A percentile compares a stretch with the other conserved stretches of the same genome.
These are phyloP conservation scores for Hortiboletus campestris DNA, from an alignment of 768 basidiomycete species.

Conservation along the genomic window DNA sequence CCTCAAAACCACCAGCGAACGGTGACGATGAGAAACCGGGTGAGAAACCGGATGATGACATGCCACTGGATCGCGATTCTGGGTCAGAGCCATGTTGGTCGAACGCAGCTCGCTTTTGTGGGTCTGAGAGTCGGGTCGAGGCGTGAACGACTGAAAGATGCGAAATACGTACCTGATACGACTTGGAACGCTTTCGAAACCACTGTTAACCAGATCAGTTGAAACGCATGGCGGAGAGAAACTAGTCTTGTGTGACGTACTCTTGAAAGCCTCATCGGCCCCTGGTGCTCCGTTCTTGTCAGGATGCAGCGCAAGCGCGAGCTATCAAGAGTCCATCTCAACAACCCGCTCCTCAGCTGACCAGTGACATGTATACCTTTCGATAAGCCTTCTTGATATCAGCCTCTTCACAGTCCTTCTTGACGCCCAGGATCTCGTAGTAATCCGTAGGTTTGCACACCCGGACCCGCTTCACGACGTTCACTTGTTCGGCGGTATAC, in stretches of 20 bases:
- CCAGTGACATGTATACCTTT: slow-evolving; percentile 59
- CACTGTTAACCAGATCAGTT: slow-evolving; percentile 50
- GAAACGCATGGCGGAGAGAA: background rate
- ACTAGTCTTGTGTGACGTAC: slow-evolving; percentile 45
- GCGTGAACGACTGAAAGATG: background rate
- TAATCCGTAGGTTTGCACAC: slow-evolving; percentile 86
- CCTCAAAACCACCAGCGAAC: slow-evolving; percentile 62
- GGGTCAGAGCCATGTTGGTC: slow-evolving; percentile 88
- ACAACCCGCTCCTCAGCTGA: slow-evolving; percentile 3
- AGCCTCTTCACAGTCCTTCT: slow-evolving; percentile 76
- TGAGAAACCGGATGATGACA: slow-evolving; percentile 53
- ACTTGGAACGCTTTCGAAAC: slow-evolving; percentile 98
- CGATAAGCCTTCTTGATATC: slow-evolving; percentile 95
- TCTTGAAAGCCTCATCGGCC: slow-evolving; percentile 97
- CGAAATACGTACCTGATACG: slow-evolving; percentile 58
- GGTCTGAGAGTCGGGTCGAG: slow-evolving; percentile 44
- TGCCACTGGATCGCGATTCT: slow-evolving; percentile 74
- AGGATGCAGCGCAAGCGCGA: slow-evolving; percentile 86
- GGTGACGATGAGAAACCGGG: slow-evolving; percentile 49
- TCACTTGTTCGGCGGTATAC: slow-evolving; percentile 80
- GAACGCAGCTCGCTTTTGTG: slow-evolving; percentile 84
- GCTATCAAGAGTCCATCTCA: slow-evolving; percentile 39
- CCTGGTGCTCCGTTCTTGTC: slow-evolving; percentile 98
- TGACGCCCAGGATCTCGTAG: slow-evolving; percentile 84
- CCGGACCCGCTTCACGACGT: slow-evolving; percentile 82